Evolutionary conservation across 1,284 basidiomycete genomes (phyloP).

Genomic region (Sporisorium iseilematis-ciliati): DNA sequence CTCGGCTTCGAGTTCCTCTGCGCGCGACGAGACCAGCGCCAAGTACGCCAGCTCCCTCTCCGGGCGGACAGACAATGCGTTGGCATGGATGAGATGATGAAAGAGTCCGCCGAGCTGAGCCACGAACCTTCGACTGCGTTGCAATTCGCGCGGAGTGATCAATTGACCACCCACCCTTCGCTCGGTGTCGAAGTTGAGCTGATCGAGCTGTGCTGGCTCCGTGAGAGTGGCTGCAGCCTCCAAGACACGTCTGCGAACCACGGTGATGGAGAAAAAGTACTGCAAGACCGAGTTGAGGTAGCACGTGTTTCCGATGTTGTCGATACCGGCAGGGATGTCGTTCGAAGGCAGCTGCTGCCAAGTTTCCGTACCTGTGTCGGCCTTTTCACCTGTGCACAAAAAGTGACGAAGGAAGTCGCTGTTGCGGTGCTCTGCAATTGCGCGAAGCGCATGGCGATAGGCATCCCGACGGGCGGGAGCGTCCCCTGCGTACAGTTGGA

Average conservation of each 20-base stretch:
- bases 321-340: slow-evolving; percentile 85
- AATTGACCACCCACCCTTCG: slow-evolving; percentile 82
- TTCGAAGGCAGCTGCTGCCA: slow-evolving; percentile 70
- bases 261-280: slow-evolving; percentile 95
- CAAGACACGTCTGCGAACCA: slow-evolving; percentile 81
- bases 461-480: slow-evolving; percentile 59
- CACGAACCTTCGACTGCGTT: slow-evolving; percentile 83
- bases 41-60: slow-evolving; percentile 88
- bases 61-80: slow-evolving; percentile 80
- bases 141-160: slow-evolving; percentile 82
- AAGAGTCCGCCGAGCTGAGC: slow-evolving; percentile 83
- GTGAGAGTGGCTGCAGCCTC: slow-evolving; percentile 72
- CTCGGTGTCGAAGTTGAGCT: slow-evolving; percentile 3
- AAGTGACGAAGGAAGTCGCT: slow-evolving; percentile 79
- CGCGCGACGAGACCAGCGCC: slow-evolving; percentile 88
- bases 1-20: slow-evolving; percentile 75
- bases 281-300: slow-evolving; percentile 88
- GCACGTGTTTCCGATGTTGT: slow-evolving; percentile 93
- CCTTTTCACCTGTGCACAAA: slow-evolving; percentile 77
- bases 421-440: slow-evolving; percentile 76
- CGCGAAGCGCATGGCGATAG: slow-evolving; percentile 68
- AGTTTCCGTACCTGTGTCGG: slow-evolving; percentile 26
- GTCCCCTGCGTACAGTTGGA: slow-evolving; percentile 80
- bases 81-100: slow-evolving; percentile 79
- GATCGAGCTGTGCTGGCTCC: neutral